phyloP scores from a whole-genome alignment of 1,284 basidiomycete genomes.

The Cryptococcus maquisensis region DNA sequence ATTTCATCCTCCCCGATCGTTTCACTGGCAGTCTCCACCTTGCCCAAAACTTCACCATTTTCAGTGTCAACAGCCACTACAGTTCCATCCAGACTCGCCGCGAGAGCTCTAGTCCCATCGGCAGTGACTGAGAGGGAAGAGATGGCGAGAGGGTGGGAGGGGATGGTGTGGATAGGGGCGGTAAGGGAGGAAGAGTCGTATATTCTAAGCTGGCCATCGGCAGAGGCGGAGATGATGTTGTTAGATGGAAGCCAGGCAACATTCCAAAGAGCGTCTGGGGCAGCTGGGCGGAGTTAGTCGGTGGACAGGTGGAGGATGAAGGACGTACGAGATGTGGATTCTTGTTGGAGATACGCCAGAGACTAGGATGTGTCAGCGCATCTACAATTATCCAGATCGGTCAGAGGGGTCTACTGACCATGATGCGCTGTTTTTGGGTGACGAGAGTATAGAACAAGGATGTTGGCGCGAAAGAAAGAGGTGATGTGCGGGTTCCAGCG shows the following conservation, averaged over 20 bases:
- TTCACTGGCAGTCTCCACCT: conserved; percentile 66
- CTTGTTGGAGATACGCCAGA: conserved; percentile 39
- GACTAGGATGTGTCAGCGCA: conserved; percentile 19
- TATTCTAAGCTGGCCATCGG: conserved; percentile 41
- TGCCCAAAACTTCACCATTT: conserved; percentile 58
- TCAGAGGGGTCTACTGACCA: background rate
- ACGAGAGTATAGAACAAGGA: too few species aligned
- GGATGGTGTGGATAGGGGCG: conserved; percentile 59
- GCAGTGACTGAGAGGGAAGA: conserved; percentile 64
- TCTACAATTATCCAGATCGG: background rate
- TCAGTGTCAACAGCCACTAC: conserved; percentile 67
- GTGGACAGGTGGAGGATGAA: background rate
- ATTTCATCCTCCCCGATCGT: conserved; percentile 59
- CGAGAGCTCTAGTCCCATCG: conserved; percentile 62
- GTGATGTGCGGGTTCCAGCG: too few species aligned
- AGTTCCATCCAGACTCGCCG: conserved; percentile 74
- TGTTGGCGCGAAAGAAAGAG: too few species aligned
- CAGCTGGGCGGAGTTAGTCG: conserved; percentile 15
- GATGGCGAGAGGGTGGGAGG: conserved; percentile 69
- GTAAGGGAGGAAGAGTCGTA: conserved; percentile 53
- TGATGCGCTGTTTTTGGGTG: too few species aligned
- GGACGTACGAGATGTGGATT: conserved; percentile 31
- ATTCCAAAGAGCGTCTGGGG: conserved; percentile 40
- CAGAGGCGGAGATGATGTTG: conserved; percentile 33
- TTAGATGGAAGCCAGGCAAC: conserved; percentile 31